phyloP scores from a whole-genome alignment of 106 monocot species.

The Cymbidium sinense region DNA sequence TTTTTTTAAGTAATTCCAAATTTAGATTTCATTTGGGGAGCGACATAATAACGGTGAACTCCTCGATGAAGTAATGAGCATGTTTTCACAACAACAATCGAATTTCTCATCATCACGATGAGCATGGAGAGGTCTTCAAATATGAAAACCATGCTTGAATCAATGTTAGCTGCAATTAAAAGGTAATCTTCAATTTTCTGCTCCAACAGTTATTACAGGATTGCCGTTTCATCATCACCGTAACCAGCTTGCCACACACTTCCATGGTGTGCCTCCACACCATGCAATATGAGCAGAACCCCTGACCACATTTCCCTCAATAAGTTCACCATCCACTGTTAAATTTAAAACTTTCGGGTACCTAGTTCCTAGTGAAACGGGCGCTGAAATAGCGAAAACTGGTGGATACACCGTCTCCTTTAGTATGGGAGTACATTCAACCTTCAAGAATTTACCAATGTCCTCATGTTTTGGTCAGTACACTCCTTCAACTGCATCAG shows the following conservation, averaged over 20 bases:
- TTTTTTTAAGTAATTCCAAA: too few relatives aligned
- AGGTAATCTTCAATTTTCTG: constrained; percentile 75
- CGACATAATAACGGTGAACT: too few relatives aligned
- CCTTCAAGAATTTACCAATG: constrained; percentile 77
- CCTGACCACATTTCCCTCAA: constrained; percentile 84
- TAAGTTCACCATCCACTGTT: constrained; percentile 62
- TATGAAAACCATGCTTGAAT: constrained; percentile 85
- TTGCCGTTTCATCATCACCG: constrained; percentile 75
- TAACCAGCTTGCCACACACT: constrained; percentile 91
- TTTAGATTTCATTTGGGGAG: too few relatives aligned
- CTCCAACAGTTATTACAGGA: constrained; percentile 69
- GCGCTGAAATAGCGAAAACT: constrained; percentile 70
- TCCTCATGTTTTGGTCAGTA: constrained; percentile 88
- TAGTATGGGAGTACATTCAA: constrained; percentile 72
- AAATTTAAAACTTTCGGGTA: constrained; percentile 73
- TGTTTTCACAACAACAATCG: too few relatives aligned
- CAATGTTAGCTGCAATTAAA: constrained; percentile 68
- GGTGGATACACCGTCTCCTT: constrained; percentile 52
- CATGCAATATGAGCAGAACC: constrained; percentile 86
- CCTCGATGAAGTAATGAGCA: too few relatives aligned
- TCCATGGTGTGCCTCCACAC: constrained; percentile 96
- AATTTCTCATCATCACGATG: too few relatives aligned
- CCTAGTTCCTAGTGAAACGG: constrained; percentile 90
- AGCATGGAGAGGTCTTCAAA: too few relatives aligned
- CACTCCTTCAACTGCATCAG: constrained; percentile 62